phyloP scores from a whole-genome alignment of 2,329 filamentous ascomycete genomes.

The Botrytis sinoallii region DNA sequence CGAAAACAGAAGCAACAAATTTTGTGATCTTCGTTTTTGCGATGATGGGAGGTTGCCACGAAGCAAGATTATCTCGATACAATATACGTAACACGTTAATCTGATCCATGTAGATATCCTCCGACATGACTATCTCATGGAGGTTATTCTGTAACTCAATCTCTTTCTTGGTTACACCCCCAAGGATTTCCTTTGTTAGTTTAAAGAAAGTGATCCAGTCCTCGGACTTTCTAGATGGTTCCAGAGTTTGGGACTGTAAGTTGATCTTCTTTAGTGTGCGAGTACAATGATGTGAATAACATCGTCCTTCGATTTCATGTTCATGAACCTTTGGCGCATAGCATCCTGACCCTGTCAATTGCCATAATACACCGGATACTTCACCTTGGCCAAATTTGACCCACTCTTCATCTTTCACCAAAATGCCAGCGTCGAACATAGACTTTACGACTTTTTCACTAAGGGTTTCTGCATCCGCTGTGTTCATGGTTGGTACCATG shows the following conservation, averaged over 20 bases:
- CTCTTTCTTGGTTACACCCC: conserved; percentile 75
- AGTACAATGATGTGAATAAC: conserved; percentile 92
- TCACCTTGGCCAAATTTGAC: conserved; percentile 81
- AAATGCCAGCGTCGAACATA: conserved; percentile 74
- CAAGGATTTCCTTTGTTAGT: conserved; percentile 72
- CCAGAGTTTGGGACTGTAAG: conserved; percentile 68
- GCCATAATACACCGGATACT: conserved; percentile 88
- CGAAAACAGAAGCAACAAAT: conserved; percentile 84
- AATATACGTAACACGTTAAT: conserved; percentile 80
- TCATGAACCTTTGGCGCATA: conserved; percentile 80
- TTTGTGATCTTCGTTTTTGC: conserved; percentile 71
- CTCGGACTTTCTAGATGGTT: conserved; percentile 62
- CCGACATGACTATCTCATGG: conserved; percentile 91
- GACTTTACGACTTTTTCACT: conserved; percentile 72
- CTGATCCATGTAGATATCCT: conserved; percentile 87
- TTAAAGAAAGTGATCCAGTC: conserved; percentile 92
- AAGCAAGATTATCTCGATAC: conserved; percentile 76
- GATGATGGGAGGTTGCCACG: conserved; percentile 76
- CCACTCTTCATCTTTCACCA: conserved; percentile 94
- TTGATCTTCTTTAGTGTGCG: conserved; percentile 94
- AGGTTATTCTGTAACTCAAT: conserved; percentile 89
- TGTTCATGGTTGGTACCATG: conserved; percentile 98
- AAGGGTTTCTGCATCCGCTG: conserved; percentile 88
- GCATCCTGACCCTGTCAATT: conserved; percentile 86
- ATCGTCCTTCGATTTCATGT: conserved; percentile 65